Percentiles rank a stretch among this genome's conserved stretches.
Conservation (phyloP, 495 filamentous ascomycete genomes). For the Evernia prunastri region DNA sequence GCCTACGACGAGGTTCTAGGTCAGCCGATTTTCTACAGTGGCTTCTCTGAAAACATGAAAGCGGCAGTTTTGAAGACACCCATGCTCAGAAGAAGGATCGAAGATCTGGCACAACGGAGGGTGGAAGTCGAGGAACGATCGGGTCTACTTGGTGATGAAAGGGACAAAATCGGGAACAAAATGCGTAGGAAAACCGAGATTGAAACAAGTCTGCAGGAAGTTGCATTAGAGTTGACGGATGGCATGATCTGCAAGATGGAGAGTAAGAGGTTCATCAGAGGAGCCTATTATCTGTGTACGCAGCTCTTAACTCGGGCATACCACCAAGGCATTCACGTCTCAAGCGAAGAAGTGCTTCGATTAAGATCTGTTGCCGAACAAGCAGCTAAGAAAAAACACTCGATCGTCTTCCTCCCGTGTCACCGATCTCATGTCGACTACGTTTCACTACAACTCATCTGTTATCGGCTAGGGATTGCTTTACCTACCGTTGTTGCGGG, state of each 20-base stretch:
- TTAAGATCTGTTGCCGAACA: conserved; percentile 72
- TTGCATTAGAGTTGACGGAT: conserved; percentile 77
- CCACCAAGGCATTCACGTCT: conserved; percentile 93
- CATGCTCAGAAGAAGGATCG: conserved; percentile 65
- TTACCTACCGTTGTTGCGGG: conserved; percentile 92
- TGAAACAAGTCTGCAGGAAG: conserved; percentile 60
- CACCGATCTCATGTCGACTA: conserved; percentile 96
- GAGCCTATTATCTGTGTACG: conserved; percentile 82
- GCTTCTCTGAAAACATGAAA: conserved; percentile 89
- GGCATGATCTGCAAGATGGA: conserved; percentile 99
- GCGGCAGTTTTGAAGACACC: conserved; percentile 62
- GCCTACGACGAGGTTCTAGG: conserved; percentile 86
- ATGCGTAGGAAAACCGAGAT: conserved; percentile 53
- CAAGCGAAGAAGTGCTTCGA: conserved; percentile 82
- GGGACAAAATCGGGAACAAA: conserved; percentile 44
- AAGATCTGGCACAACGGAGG: conserved; percentile 66
- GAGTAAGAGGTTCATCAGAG: conserved; percentile 83
- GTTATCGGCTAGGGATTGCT: conserved; percentile 82
- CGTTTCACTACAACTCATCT: conserved; percentile 86
- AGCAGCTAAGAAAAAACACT: conserved; percentile 81
- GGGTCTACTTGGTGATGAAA: conserved; percentile 53
- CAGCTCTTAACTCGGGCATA: conserved; percentile 89
- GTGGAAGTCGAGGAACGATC: conserved; percentile 68
- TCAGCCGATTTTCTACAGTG: conserved; percentile 86
- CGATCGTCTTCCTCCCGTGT: conserved; percentile 91